Evolutionary conservation across 83 land plant species (phyloP).

Genomic region (Picea engelmannii): DNA sequence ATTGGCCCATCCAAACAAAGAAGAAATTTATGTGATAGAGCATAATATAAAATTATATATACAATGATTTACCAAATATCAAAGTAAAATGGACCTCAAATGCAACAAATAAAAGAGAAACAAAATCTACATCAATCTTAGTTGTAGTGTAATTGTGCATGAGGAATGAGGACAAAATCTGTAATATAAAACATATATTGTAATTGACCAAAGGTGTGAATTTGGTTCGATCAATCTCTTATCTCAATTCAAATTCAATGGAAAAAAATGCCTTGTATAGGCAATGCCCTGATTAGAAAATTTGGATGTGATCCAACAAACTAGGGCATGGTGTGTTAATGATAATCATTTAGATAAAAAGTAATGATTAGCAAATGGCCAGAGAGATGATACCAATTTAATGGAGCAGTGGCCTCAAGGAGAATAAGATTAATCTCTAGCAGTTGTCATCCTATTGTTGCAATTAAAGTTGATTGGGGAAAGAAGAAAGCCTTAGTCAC

Average conservation of each 20-base stretch:
- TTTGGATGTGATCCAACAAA: neutral
- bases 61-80: too few relatives aligned
- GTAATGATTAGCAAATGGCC: neutral
- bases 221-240: too few relatives aligned
- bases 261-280: neutral
- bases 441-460: too few relatives aligned
- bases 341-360: neutral
- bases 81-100: too few relatives aligned
- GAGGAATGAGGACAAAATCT: neutral
- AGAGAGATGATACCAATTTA: constrained; percentile 29
- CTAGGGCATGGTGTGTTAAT: neutral
- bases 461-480: too few relatives aligned
- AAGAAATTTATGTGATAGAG: constrained; percentile 45
- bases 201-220: too few relatives aligned
- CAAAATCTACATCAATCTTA: too few relatives aligned
- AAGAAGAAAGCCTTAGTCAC: too few relatives aligned
- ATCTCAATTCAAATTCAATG: neutral
- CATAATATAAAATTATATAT: too few relatives aligned
- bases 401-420: constrained; percentile 8
- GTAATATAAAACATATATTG: too few relatives aligned
- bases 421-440: too few relatives aligned
- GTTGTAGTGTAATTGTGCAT: neutral
- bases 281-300: neutral
- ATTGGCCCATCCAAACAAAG: constrained; percentile 86
- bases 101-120: too few relatives aligned